Evolutionary conservation across 345 rosid genomes (phyloP), one percentile per base, ranked within the genome.

Genomic region (Leavenworthia alabamica): DNA sequence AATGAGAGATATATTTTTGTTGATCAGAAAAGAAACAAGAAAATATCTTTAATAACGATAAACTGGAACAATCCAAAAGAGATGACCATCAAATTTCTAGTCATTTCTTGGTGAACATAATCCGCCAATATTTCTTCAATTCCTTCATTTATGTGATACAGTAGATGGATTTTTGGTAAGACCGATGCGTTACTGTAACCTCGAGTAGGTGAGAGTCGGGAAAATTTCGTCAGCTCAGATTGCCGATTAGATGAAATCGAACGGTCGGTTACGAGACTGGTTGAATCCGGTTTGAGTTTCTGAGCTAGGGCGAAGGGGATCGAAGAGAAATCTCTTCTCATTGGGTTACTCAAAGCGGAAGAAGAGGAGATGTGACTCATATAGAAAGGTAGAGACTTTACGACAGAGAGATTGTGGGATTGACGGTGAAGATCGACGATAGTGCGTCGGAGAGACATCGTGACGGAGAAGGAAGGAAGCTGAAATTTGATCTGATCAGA

Each of bases 31-130:
- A 70, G 63, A 55, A 70, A 62, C 23, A 70, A 8, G 68, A 62
- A 6, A 39, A 70, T 67, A 45, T 70, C 74, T 70, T 70, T 70
- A 63, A 70, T 20, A 29, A 62, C 42, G 39, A 70, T 70, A 0
- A 70, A 12, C 1, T 70, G 74, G 44, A 70, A 70, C 57, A 70
- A 37, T 0, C 74, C 52, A 36, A 70, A 41, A 55, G 68, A 70
- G 39, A 70, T 62, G 0, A 70, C 74, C 58, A 70, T 62, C 15
- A 70, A 24, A 8, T 63, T 49, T 28, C 75, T 4, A 0, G 75
- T 71, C 63, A 71, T 49, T 20, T 71, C 65, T 5, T 71, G 75
- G 31, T 71, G 75, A 71, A 71, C 70, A 12, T 71, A 64, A 71
- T 71, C 75, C 2, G 76, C 71, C 67, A 72, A 41, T 44, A 66